These are phyloP conservation scores for Liquidambar formosana DNA, from an alignment of 164 flowering plant species.

Conservation along the genomic window DNA sequence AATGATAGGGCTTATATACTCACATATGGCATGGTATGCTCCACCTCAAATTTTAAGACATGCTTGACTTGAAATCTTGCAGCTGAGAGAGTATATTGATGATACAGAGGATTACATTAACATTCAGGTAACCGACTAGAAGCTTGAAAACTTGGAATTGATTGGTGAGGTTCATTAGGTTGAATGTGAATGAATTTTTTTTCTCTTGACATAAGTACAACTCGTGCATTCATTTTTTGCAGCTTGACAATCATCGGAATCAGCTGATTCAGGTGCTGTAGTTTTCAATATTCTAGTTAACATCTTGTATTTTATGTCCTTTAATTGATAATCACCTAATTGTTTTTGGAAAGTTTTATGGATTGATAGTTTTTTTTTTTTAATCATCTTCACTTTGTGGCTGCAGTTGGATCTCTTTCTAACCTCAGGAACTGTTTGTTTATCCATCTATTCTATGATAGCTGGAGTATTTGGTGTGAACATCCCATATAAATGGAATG, in stretches of 20 bases:
- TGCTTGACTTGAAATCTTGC: constrained; percentile 14
- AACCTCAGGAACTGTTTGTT: constrained; percentile 80
- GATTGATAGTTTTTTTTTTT: background rate
- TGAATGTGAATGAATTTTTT: background rate
- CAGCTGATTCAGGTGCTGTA: constrained; percentile 86
- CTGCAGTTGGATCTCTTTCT: constrained; percentile 90
- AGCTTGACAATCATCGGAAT: constrained; percentile 97
- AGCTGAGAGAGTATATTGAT: constrained; percentile 95
- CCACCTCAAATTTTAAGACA: background rate
- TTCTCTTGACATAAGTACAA: background rate
- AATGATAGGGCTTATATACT: background rate
- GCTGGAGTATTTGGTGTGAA: constrained; percentile 95
- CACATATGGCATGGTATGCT: background rate
- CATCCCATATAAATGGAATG: constrained; percentile 85
- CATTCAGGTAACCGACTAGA: constrained; percentile 66
- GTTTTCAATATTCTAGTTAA: background rate
- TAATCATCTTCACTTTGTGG: background rate
- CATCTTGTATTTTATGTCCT: background rate
- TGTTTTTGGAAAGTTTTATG: background rate
- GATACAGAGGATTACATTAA: constrained; percentile 98
- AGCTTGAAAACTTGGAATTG: too few relatives aligned
- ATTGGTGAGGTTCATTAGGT: background rate
- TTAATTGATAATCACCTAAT: background rate
- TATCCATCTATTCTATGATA: constrained; percentile 78
- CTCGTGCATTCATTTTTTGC: constrained; percentile 26